A percentile compares a stretch with the other conserved stretches of the same genome.
Conservation (phyloP, 2,329 filamentous ascomycete species). For the Samsoniella hepiali region DNA sequence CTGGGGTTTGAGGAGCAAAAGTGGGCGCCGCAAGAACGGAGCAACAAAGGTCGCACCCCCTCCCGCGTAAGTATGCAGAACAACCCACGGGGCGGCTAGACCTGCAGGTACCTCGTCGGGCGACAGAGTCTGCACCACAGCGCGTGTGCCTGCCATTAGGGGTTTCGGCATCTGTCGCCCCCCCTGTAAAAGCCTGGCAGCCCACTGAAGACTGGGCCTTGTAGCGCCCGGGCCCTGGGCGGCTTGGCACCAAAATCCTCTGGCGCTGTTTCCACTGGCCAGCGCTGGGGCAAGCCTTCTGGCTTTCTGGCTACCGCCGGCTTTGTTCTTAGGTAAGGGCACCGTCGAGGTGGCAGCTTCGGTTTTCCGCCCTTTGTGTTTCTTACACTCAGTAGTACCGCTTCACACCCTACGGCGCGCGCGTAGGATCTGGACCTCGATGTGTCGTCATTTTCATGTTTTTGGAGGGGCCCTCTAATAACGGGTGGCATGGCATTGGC, state of each 20-base stretch:
- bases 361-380: neutral
- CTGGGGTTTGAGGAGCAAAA: neutral
- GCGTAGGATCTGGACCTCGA: neutral
- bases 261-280: neutral
- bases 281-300: neutral
- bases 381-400: neutral
- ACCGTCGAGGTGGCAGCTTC: neutral
- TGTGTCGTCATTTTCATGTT: slow-evolving; percentile 16
- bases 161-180: neutral
- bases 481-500: neutral
- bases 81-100: neutral
- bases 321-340: neutral
- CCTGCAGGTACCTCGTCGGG: neutral
- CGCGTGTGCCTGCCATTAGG: slow-evolving; percentile 10
- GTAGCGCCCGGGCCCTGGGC: neutral
- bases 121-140: neutral
- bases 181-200: neutral
- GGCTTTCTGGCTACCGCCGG: slow-evolving; percentile 1
- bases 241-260: neutral
- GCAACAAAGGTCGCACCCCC: no score
- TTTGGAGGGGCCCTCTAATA: slow-evolving; percentile 6
- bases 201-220: neutral
- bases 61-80: no score
- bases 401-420: slow-evolving; percentile 4
- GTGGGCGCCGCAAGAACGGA: no score